Evolutionary conservation across 2,329 filamentous ascomycete genomes (phyloP).

Genomic region (Aureobasidium melanogenum): DNA sequence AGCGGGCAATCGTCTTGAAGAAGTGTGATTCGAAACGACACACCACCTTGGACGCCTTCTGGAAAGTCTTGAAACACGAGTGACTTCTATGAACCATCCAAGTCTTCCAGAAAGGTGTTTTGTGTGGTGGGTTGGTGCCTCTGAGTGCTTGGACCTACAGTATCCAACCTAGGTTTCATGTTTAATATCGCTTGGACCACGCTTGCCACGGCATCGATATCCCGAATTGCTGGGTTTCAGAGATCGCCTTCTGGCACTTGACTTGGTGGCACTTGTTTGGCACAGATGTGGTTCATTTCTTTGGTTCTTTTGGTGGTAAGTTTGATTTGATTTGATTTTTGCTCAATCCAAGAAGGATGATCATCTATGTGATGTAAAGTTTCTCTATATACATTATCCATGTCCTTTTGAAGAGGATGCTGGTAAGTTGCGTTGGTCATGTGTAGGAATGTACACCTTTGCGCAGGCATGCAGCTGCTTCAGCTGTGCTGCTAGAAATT

Average conservation of each 20-base stretch:
- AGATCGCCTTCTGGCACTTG: background rate
- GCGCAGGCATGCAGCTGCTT: background rate
- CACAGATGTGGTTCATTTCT: background rate
- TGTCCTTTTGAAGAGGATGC: background rate
- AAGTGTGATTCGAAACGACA: background rate
- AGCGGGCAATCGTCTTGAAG: too few species aligned
- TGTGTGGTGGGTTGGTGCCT: background rate
- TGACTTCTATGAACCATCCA: background rate
- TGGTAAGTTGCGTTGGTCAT: background rate
- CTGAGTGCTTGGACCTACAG: background rate
- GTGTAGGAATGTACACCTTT: background rate
- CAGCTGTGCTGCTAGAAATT: background rate
- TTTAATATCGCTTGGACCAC: background rate
- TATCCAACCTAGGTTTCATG: background rate
- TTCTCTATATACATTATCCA: conserved; percentile 3
- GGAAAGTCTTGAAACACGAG: background rate
- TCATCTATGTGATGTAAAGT: background rate
- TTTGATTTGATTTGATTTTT: background rate
- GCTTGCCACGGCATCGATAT: background rate
- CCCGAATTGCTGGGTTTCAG: background rate
- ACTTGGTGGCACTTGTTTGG: too few species aligned
- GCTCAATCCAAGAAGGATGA: background rate
- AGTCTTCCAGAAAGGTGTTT: background rate
- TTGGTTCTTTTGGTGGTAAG: background rate
- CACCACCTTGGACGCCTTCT: background rate